Evolutionary conservation across 306 rosid genomes (phyloP), one percentile per base, ranked within the genome.

Genomic region (Fagus crenata): DNA sequence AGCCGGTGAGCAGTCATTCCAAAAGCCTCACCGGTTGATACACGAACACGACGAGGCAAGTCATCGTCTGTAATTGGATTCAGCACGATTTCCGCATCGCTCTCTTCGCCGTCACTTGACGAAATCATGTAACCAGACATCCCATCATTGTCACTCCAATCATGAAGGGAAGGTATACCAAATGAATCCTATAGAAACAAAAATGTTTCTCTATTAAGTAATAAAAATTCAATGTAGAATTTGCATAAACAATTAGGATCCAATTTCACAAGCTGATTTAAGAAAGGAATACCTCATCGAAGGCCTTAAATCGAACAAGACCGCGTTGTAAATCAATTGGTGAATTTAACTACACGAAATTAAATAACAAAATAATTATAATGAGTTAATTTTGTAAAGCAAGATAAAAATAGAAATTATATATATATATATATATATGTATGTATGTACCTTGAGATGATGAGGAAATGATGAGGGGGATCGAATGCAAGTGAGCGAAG

Each of bases 61-160:
- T 94, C 98, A 80, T 87, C 37, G 81, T 92, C 97, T 71, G 77
- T 74, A 43, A 89, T 77, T 0, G 95, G 90, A 68, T 81, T 72
- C 9, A 94, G 82, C 55, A 87, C 67, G 37, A 80, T 64, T 37
- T 94, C 98, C 0, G 85, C 63, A 69, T 94, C 98, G 73, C 87
- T 89, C 54, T 88, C 93, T 69, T 93, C 98, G 8, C 85, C 91
- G 0, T 92, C 96, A 60, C 97, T 94, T 53, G 95, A 92, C 51
- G 88, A 91, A 75, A 82, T 35, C 33, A 53, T 73, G 37, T 75
- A 82, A 14, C 85, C 87, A 54, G 75, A 9, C 53, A 86, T 37
- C 69, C 49, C 89, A 41, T 78, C 95, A 75, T 74, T 80, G 39
- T 73, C 75, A 35, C 78, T 78, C 93, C 90, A 88, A 80, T 89